Evolutionary conservation across 352 stramenopile genomes (phyloP), one percentile per base, ranked within the genome.

Genomic region (Globisporangium splendens): DNA sequence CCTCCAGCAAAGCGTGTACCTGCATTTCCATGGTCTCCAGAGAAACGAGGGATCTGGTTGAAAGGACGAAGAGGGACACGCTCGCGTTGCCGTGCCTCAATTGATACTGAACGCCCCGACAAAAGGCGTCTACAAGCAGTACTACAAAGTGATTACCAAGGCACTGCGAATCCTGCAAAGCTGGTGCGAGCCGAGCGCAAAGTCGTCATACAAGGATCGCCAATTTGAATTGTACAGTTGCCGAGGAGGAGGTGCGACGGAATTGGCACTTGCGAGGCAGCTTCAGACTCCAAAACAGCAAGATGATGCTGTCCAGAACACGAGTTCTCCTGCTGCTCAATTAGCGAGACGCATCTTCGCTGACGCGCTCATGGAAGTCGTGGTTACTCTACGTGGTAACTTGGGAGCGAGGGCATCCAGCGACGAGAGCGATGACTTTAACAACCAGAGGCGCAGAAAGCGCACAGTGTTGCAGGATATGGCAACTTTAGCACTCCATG

Each of bases 101-200:
- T 59, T 91, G 4, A 13, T 89, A 22, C 21, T 91, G n/a, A 60
- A 79, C 33, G 79, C 75, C 0, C 59, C 77, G 3, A 80, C 69
- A 0, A 90, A 85, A 63, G 76, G 69, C 0, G 65, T 89, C 4
- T 88, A 82, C 62, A 87, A 84, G 48, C 79, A 88, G 57, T 90
- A 90, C 48, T 84, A 77, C 31, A 70, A 66, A 1, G 67, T 70
- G 0, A 60, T 89, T 3, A 56, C 79, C 41, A 89, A 91, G 57
- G 63, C 67, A 10, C 61, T 93, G 2, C 74, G 77, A 7, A 76
- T 91, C 6, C 61, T 91, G 14, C 59, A 42, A 39, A 74, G 66
- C 44, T 77, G 69, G 75, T 77, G 55, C 50, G 59, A 77, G 31
- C 55, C 61, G 3, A 6, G 28, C 28, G 2, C 28, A 35, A 33